Evolutionary conservation across 306 rosid genomes (phyloP).

Genomic region (Vigna hirtella): DNA sequence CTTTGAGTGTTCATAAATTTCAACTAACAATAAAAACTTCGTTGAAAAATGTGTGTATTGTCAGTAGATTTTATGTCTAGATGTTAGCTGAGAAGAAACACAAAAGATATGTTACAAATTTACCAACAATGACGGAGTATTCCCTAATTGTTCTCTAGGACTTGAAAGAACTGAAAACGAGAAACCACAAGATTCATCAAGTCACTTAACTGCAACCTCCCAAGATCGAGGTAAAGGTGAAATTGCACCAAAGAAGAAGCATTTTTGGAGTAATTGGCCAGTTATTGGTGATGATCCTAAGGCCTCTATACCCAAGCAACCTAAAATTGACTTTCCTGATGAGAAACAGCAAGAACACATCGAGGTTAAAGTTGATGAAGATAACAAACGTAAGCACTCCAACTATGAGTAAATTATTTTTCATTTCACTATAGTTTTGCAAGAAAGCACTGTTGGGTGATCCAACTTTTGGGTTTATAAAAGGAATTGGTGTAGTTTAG

Average conservation of each 20-base stretch:
- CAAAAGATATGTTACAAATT: background rate
- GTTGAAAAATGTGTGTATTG: background rate
- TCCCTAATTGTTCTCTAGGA: slow-evolving; percentile 32
- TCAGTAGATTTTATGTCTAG: background rate
- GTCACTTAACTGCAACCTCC: background rate
- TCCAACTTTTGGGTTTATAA: background rate
- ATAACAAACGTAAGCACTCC: slow-evolving; percentile 5
- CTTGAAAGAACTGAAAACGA: slow-evolving; percentile 4
- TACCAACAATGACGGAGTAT: background rate
- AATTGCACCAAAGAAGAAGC: slow-evolving; percentile 19
- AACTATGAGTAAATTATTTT: background rate
- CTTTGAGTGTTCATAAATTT: background rate
- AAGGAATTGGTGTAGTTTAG: background rate
- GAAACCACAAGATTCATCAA: slow-evolving; percentile 18
- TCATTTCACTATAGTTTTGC: background rate
- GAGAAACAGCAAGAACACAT: background rate
- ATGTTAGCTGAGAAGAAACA: background rate
- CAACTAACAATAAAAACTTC: background rate
- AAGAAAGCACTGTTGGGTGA: background rate
- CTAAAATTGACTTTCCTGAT: background rate
- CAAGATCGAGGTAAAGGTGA: slow-evolving; percentile 2
- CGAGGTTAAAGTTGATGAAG: background rate
- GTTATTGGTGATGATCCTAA: background rate
- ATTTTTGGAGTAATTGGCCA: slow-evolving; percentile 38
- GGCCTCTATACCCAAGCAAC: background rate